phyloP scores from a whole-genome alignment of 441 rosid genomes.

The Daphne laureola region DNA sequence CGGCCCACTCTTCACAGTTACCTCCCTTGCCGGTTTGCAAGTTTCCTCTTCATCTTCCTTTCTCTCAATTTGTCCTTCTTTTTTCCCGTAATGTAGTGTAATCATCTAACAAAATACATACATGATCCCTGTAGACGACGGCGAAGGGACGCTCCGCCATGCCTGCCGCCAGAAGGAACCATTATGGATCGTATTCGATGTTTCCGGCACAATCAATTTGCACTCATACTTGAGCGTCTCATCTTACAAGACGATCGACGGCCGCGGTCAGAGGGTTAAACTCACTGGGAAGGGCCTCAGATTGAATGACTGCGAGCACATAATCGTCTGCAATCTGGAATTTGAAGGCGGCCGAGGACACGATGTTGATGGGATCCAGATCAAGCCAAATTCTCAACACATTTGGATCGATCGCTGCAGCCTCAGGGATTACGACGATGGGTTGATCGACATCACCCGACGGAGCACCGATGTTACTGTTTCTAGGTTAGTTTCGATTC shows the following conservation, averaged over 20 bases:
- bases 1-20: slow-evolving; percentile 40
- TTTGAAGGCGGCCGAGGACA: slow-evolving; percentile 72
- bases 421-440: slow-evolving; percentile 54
- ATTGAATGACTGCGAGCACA: slow-evolving; percentile 54
- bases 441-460: slow-evolving; percentile 56
- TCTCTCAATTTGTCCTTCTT: background rate
- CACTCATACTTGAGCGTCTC: slow-evolving; percentile 44
- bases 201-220: slow-evolving; percentile 51
- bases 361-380: slow-evolving; percentile 66
- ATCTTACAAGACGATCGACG: slow-evolving; percentile 60
- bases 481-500: slow-evolving; percentile 31
- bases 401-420: slow-evolving; percentile 69
- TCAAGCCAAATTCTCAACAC: slow-evolving; percentile 52
- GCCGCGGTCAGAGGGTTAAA: slow-evolving; percentile 50
- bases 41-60: background rate
- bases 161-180: slow-evolving; percentile 54
- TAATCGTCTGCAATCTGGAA: slow-evolving; percentile 48
- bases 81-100: background rate
- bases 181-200: slow-evolving; percentile 49
- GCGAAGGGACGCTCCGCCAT: slow-evolving; percentile 51
- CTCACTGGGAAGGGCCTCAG: slow-evolving; percentile 48
- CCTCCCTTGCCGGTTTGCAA: slow-evolving; percentile 36
- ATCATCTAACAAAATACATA: background rate
- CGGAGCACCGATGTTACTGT: slow-evolving; percentile 56
- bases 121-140: slow-evolving; percentile 31